Conservation (phyloP, 139 green algal genomes). For the Coelastrella sp. region DNA sequence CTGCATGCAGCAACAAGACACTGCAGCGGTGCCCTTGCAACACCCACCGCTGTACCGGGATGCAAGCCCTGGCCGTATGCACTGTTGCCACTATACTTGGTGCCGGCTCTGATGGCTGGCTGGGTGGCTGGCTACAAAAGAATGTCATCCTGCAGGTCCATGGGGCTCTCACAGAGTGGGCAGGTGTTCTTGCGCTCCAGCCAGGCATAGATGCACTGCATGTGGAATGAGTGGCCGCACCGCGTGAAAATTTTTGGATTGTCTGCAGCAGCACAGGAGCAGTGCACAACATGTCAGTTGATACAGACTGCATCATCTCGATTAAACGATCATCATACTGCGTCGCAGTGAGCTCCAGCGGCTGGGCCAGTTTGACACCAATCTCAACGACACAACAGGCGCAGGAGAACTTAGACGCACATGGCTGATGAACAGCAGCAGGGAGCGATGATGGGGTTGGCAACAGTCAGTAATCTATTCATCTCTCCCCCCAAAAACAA, state of each 20-base stretch:
- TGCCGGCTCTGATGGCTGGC: background rate
- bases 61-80: background rate
- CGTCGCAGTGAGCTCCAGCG: too few relatives aligned
- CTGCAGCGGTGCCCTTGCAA: too few relatives aligned
- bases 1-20: too few relatives aligned
- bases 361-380: too few relatives aligned
- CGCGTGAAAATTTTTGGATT: slow-evolving; percentile 89
- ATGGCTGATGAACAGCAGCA: background rate
- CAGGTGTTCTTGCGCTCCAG: slow-evolving; percentile 87
- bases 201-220: slow-evolving; percentile 94
- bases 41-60: too few relatives aligned
- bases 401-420: background rate
- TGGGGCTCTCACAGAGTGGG: slow-evolving; percentile 76
- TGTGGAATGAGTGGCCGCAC: slow-evolving; percentile 93
- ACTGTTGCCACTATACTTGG: background rate
- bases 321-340: too few relatives aligned
- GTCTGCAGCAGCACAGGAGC: slow-evolving; percentile 59
- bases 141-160: slow-evolving; percentile 62
- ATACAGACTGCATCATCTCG: background rate
- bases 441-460: too few relatives aligned
- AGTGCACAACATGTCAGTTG: background rate
- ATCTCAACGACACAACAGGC: background rate
- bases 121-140: slow-evolving; percentile 4
- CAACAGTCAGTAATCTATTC: too few relatives aligned
- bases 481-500: too few relatives aligned